Evolutionary conservation across 805 yeast genomes (phyloP), one percentile per base, ranked within the genome.

Genomic region (Saturnispora halmiae): DNA sequence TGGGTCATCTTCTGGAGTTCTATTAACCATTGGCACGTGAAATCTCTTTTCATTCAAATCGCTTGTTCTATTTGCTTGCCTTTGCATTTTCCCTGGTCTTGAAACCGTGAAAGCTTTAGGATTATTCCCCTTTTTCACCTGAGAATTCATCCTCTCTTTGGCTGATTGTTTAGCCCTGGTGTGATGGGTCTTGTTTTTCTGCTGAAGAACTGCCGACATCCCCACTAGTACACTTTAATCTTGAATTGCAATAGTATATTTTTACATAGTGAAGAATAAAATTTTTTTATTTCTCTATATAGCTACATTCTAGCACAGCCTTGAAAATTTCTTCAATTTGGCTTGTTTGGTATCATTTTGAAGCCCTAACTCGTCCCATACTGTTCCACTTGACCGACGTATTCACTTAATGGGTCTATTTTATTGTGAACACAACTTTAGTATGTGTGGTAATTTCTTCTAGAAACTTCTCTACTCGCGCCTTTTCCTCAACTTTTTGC

Each of bases 1-100:
- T 4, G 97, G 96, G 51, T 85, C 94, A 55, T 90, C 96, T 43
- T 90, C 97, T 0, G 97, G 96, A 0, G 96, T 87, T 51, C 97
- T 71, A 59, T 92, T 95, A 38, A 92, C 82, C 96, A 92, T 88
- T 13, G 98, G 97, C 16, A 88, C 96, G 67, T 92, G 97, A 56
- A 82, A 72, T 55, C 79, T 82, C 55, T 73, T 79, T 60, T 92
- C 97, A 46, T 77, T 72, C 41, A 75, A 51, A 70, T 92, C 99
- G 48, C 82, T 82, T 5, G 94, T 64, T 59, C 98, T 73, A 55
- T 76, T 75, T 47, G 95, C 95, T 70, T 73, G 79, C 47, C 82
- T 72, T 51, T 84, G 87, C 59, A 88, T 69, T 59, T 85, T 87
- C 14, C 92, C 80, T 1, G 97, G 97, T 20, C 82, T 82, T 21